Conservation (phyloP, 2,329 filamentous ascomycete species). For the Aspergillus sp. region DNA sequence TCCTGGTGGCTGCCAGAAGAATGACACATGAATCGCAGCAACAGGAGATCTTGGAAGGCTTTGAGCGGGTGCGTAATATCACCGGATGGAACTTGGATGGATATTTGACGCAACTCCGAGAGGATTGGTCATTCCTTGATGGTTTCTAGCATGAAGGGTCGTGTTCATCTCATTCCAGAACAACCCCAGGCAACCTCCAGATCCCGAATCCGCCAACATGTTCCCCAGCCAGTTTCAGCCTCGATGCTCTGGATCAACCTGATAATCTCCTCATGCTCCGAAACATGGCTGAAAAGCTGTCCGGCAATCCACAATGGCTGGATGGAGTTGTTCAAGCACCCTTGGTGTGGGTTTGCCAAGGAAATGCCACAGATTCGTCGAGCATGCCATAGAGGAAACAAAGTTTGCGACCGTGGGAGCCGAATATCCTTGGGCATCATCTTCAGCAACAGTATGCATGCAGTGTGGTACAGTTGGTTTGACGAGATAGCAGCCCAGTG, state of each 20-base stretch:
- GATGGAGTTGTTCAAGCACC: slow-evolving; percentile 59
- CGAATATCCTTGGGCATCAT: slow-evolving; percentile 42
- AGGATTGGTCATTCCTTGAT: slow-evolving; percentile 28
- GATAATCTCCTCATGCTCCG: slow-evolving; percentile 42
- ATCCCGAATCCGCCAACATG: slow-evolving; percentile 56
- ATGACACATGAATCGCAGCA: slow-evolving; percentile 56
- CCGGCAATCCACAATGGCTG: slow-evolving; percentile 61
- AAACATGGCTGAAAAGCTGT: slow-evolving; percentile 54
- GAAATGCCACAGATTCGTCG: slow-evolving; percentile 59
- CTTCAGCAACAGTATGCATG: slow-evolving; percentile 55
- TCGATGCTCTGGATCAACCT: slow-evolving; percentile 52
- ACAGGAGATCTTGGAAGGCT: slow-evolving; percentile 41
- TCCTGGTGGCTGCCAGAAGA: slow-evolving; percentile 47
- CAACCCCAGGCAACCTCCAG: slow-evolving; percentile 45
- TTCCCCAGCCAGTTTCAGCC: slow-evolving; percentile 55
- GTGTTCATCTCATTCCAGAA: slow-evolving; percentile 8
- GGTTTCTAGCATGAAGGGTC: slow-evolving; percentile 9
- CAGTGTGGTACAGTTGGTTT: slow-evolving; percentile 60
- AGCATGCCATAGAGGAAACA: slow-evolving; percentile 57
- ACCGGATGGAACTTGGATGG: slow-evolving; percentile 46
- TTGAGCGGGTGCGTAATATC: slow-evolving; percentile 41
- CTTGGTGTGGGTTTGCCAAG: slow-evolving; percentile 56
- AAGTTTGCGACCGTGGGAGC: slow-evolving; percentile 19
- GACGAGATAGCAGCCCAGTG: slow-evolving; percentile 59
- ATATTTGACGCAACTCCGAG: slow-evolving; percentile 20